These are phyloP conservation scores for Petunia axillaris DNA, from an alignment of 257 asterid species.

Conservation along the genomic window DNA sequence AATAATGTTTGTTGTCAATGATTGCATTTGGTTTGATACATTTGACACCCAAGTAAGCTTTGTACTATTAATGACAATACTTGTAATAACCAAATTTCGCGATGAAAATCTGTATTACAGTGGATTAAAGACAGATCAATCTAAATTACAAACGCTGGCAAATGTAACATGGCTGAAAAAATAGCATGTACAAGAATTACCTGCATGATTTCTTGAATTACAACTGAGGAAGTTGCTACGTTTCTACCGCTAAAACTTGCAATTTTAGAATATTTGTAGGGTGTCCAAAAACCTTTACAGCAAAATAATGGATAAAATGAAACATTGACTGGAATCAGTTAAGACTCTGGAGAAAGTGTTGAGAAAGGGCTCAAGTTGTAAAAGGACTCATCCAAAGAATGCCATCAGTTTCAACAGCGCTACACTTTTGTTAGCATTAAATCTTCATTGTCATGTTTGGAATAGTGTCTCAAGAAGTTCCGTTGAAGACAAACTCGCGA, in stretches of 20 bases:
- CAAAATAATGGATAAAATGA: neutral
- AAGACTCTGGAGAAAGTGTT: neutral
- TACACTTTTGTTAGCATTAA: conserved; percentile 13
- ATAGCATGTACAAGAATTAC: conserved; percentile 1
- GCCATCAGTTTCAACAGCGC: neutral
- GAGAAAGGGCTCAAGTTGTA: neutral
- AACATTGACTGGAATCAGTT: conserved; percentile 18
- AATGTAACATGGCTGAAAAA: neutral
- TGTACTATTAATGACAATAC: too few species aligned
- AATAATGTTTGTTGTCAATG: too few species aligned
- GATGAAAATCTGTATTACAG: neutral
- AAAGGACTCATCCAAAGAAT: neutral
- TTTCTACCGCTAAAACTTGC: neutral
- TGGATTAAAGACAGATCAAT: neutral
- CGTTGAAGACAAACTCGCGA: conserved; percentile 49
- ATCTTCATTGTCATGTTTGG: conserved; percentile 27
- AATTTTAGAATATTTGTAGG: neutral
- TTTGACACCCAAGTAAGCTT: too few species aligned
- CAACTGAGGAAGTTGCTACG: neutral
- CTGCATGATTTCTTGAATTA: conserved; percentile 19
- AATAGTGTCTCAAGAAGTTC: conserved; percentile 52
- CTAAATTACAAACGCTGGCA: neutral
- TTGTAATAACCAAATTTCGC: too few species aligned
- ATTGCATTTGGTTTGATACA: too few species aligned
- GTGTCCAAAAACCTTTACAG: conserved; percentile 8